A percentile compares a stretch with the other conserved stretches of the same genome.
Evolutionary conservation across 768 basidiomycete species (phyloP).

Genomic region (Exidia glandulosa): DNA sequence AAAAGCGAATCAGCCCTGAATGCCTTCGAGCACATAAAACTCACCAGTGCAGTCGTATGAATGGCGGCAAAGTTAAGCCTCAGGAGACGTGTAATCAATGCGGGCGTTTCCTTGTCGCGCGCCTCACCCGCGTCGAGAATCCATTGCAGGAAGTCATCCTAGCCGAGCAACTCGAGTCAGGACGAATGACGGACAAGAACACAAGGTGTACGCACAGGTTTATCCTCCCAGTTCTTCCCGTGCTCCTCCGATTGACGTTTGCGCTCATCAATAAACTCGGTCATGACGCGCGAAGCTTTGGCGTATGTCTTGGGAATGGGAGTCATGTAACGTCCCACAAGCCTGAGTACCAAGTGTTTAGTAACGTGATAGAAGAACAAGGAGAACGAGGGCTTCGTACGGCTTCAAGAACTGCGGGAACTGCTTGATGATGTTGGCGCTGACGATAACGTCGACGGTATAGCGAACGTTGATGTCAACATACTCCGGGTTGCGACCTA

Average conservation of each 20-base stretch:
- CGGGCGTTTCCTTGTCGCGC: background rate
- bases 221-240: conserved; percentile 18
- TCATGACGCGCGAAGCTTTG: conserved; percentile 10
- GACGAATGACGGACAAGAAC: background rate
- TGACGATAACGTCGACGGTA: background rate
- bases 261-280: conserved; percentile 23
- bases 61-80: conserved; percentile 1
- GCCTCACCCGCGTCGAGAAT: background rate
- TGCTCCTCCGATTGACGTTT: conserved; percentile 11
- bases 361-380: conserved; percentile 1
- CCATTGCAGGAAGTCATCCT: conserved; percentile 18
- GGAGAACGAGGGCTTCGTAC: background rate
- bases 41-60: background rate
- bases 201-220: conserved; percentile 18
- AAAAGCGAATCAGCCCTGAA: background rate
- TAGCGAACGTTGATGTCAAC: background rate
- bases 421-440: background rate
- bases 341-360: background rate
- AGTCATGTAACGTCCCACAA: conserved; percentile 2
- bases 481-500: conserved; percentile 4
- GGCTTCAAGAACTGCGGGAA: conserved; percentile 6
- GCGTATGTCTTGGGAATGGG: conserved; percentile 1
- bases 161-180: background rate
- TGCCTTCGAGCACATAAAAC: background rate
- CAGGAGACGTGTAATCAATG: conserved; percentile 11